phyloP scores from a whole-genome alignment of 2,329 filamentous ascomycete genomes.

The Neofusicoccum cordaticola region DNA sequence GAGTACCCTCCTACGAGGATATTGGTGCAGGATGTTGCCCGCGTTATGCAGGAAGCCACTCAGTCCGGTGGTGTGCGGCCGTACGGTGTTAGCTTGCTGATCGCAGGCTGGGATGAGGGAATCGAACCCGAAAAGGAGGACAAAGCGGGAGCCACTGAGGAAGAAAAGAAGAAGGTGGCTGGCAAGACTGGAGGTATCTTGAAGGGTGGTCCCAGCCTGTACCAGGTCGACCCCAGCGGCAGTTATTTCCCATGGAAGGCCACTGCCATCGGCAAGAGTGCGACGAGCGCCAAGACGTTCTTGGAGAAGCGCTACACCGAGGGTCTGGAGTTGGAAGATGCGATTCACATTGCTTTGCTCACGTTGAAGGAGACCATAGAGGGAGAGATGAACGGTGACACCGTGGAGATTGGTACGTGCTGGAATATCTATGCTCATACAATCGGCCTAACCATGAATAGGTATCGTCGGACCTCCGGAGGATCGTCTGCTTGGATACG shows the following conservation, averaged over 20 bases:
- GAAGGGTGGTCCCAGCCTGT: constrained; percentile 94
- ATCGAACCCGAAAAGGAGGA: constrained; percentile 80
- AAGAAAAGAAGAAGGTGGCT: constrained; percentile 67
- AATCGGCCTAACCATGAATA: constrained; percentile 35
- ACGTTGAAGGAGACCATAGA: constrained; percentile 99
- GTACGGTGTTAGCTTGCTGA: constrained; percentile 91
- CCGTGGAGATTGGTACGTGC: constrained; percentile 86
- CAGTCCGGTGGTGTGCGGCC: constrained; percentile 96
- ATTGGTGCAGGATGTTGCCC: constrained; percentile 95
- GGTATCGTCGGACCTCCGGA: constrained; percentile 94
- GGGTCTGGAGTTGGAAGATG: constrained; percentile 93
- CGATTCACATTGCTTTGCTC: constrained; percentile 94
- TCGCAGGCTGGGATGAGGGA: constrained; percentile 97
- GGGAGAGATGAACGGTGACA: constrained; percentile 98
- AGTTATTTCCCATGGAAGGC: constrained; percentile 99
- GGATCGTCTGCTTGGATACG: constrained; percentile 85
- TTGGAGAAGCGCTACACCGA: constrained; percentile 99
- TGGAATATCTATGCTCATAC: constrained; percentile 23
- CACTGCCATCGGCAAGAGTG: constrained; percentile 97
- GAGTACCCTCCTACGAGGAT: constrained; percentile 99
- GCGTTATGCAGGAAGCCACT: constrained; percentile 98
- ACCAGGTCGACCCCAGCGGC: constrained; percentile 98
- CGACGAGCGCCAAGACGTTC: constrained; percentile 97
- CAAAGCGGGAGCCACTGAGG: constrained; percentile 53
- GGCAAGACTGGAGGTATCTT: constrained; percentile 93